These are phyloP conservation scores for Lithospermum erythrorhizon DNA, from an alignment of 257 asterid species.

Conservation along the genomic window DNA sequence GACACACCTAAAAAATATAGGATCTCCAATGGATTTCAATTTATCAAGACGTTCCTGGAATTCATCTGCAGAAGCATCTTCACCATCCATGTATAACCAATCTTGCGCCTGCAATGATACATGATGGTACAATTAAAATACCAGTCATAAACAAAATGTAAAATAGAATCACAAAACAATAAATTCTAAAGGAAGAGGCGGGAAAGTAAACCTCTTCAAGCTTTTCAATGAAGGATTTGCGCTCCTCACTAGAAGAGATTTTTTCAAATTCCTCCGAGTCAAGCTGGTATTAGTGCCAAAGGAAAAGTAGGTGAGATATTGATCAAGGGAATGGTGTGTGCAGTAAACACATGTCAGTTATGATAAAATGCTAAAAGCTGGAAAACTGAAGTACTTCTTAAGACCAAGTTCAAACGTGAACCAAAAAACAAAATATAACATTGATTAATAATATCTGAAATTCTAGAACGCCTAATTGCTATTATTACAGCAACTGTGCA, in stretches of 20 bases:
- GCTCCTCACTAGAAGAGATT: conserved; percentile 64
- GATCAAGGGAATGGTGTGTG: not conserved
- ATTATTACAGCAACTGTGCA: too few species aligned
- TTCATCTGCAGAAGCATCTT: conserved; percentile 90
- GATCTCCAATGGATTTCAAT: conserved; percentile 87
- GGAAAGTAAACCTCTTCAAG: conserved; percentile 71
- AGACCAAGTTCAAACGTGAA: too few species aligned
- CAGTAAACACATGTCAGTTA: too few species aligned
- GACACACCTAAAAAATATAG: conserved; percentile 76
- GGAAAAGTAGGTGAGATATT: not conserved
- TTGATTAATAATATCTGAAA: too few species aligned
- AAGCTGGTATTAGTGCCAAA: conserved; percentile 31
- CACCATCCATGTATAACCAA: conserved; percentile 98
- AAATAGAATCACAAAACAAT: not conserved
- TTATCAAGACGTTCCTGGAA: conserved; percentile 67
- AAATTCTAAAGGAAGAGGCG: conserved; percentile 8
- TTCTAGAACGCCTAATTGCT: too few species aligned
- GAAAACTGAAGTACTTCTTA: too few species aligned
- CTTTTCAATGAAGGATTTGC: conserved; percentile 67
- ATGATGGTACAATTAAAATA: conserved; percentile 4
- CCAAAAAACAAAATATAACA: too few species aligned
- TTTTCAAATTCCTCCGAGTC: conserved; percentile 72
- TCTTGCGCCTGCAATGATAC: conserved; percentile 62
- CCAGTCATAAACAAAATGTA: not conserved
- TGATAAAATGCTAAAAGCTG: too few species aligned